Conservation (phyloP, 2,329 filamentous ascomycete species). For the Fusarium dlaminii region DNA sequence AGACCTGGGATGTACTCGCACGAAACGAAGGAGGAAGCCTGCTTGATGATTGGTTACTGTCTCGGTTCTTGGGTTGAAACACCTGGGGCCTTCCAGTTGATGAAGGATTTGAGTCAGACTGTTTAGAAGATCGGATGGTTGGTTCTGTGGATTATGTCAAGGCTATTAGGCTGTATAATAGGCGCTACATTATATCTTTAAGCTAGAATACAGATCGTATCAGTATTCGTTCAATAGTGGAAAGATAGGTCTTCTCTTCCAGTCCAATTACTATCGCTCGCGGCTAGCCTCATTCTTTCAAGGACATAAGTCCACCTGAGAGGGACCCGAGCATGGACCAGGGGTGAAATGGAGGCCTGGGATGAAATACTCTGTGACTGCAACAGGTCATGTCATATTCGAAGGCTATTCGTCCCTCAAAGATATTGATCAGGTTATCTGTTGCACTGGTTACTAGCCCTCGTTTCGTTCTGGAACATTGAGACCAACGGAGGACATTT, state of each 20-base stretch:
- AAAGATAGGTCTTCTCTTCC: too few relatives aligned
- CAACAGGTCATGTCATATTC: too few relatives aligned
- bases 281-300: too few relatives aligned
- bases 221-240: background rate
- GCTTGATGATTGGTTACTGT: background rate
- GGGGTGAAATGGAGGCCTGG: too few relatives aligned
- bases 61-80: slow-evolving; percentile 36
- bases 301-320: too few relatives aligned
- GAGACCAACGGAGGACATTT: background rate
- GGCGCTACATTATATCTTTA: fast-evolving
- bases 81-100: slow-evolving; percentile 3
- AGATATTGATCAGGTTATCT: background rate
- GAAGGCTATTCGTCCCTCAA: background rate
- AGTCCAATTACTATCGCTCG: too few relatives aligned
- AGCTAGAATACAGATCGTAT: background rate
- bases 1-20: slow-evolving; percentile 16
- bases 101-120: background rate
- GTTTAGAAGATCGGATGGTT: fast-evolving
- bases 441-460: background rate
- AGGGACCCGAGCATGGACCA: too few relatives aligned
- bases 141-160: fast-evolving
- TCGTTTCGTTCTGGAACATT: background rate
- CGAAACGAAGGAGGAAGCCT: slow-evolving; percentile 23
- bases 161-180: background rate
- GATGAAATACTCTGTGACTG: too few relatives aligned